These are phyloP conservation scores for Trichosanthes truncata DNA, from an alignment of 306 rosid species.

Conservation along the genomic window DNA sequence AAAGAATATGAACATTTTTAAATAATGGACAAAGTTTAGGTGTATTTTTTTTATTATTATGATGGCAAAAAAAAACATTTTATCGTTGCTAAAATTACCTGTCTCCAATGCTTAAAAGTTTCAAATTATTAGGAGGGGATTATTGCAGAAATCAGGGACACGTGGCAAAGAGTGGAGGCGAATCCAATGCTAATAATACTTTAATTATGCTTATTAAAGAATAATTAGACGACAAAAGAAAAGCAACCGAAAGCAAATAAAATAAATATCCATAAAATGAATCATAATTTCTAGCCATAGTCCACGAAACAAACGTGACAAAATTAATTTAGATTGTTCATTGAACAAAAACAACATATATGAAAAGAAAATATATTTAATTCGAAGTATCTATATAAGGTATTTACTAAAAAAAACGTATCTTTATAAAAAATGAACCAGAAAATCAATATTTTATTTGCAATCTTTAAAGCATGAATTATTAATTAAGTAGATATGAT, in stretches of 20 bases:
- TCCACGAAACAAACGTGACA: neutral
- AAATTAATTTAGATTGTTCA: neutral
- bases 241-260: constrained; percentile 3
- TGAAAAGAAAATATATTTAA: neutral
- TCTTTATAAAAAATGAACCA: neutral
- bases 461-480: neutral
- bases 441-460: neutral
- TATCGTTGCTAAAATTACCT: neutral
- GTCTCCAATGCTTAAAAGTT: neutral
- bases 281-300: neutral
- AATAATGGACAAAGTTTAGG: no score
- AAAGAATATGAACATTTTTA: no score
- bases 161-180: neutral
- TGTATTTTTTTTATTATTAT: neutral
- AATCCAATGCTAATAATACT: neutral
- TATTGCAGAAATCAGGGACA: neutral
- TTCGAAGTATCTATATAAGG: neutral
- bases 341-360: neutral
- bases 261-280: neutral
- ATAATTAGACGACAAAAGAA: neutral
- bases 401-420: no score
- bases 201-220: neutral
- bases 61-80: neutral
- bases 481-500: neutral
- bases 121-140: neutral